Base-by-base conservation (phyloP, 371 early-diverging fungal species). In the Mucor piriformis region DNA sequence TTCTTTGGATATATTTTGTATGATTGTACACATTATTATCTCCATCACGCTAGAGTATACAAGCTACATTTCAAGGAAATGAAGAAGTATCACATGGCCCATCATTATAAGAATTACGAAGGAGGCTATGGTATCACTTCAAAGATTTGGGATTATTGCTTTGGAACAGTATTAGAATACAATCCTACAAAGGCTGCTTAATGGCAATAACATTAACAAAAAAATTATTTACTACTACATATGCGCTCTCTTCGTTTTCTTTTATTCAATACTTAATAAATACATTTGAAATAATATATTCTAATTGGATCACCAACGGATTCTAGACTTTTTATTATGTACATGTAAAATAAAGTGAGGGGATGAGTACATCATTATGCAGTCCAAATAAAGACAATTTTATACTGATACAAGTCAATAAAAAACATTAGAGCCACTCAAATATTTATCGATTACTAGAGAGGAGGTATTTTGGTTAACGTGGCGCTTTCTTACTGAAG, bases 41-140 rank as follows among this genome's bases (percentile, higher is more conserved):
- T 96, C 25, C 98, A 97, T 71, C 98, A 97, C 72, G 94, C 94
- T 12, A 76, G 83, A 13, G 91, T 92, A 13, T 63, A 82, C 54
- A 77, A 83, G 46, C 65, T 80, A 32, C 86, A 92, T 71, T 83
- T 95, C 55, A 81, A 82, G 56, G 88, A 88, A 57, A 92, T 97
- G 89, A 97, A 96, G 66, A 81, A 90, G 25, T 97, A 95, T 64
- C 98, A 97, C 65, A 70, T 97, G 56, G 93, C 92, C 25, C 98
- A 97, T 66, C 98, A 97, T 67, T 96, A 97, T 83, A 88, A 92
- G 77, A 81, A 95, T 67, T 88, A 85, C 59, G 83, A 93, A 51
- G 66, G 81, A 12, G 96, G 96, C 3, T 97, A 87, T 67, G 98
- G 98, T 13, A 95, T 97, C 66, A 95, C 96, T 32, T 88, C 89